A percentile compares a stretch with the other conserved stretches of the same genome.
These are phyloP conservation scores for Elymus sibiricus DNA, from an alignment of 176 grass and related monocot species.

Conservation along the genomic window DNA sequence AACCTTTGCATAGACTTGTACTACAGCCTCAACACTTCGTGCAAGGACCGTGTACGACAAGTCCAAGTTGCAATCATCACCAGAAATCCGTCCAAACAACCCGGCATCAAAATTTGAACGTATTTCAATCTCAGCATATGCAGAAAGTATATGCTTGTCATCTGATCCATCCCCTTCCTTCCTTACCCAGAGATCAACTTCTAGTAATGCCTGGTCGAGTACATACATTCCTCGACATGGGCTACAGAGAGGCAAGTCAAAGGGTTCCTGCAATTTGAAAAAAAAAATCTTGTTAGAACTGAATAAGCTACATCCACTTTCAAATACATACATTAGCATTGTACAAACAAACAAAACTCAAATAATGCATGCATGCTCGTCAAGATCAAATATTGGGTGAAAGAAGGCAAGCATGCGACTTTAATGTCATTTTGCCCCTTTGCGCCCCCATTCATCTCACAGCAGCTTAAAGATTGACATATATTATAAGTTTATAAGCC, in stretches of 20 bases:
- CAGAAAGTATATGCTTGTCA: conserved; percentile 13
- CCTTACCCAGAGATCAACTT: conserved; percentile 23
- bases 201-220: conserved; percentile 14
- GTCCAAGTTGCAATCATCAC: conserved; percentile 4
- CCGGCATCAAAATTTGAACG: not conserved
- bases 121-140: not conserved
- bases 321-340: no score
- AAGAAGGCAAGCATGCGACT: no score
- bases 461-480: no score
- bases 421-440: no score
- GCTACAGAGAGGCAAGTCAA: conserved; percentile 21
- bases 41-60: not conserved
- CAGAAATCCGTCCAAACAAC: not conserved
- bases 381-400: no score
- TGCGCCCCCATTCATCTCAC: no score
- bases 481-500: no score
- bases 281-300: not conserved
- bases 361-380: no score
- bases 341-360: not conserved
- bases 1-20: not conserved
- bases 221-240: conserved; percentile 29
- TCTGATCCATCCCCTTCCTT: not conserved
- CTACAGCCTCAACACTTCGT: not conserved
- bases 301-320: not conserved
- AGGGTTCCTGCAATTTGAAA: conserved; percentile 2